Evolutionary conservation across 805 yeast species (phyloP).

Genomic region (Saccharomyces mikatae): DNA sequence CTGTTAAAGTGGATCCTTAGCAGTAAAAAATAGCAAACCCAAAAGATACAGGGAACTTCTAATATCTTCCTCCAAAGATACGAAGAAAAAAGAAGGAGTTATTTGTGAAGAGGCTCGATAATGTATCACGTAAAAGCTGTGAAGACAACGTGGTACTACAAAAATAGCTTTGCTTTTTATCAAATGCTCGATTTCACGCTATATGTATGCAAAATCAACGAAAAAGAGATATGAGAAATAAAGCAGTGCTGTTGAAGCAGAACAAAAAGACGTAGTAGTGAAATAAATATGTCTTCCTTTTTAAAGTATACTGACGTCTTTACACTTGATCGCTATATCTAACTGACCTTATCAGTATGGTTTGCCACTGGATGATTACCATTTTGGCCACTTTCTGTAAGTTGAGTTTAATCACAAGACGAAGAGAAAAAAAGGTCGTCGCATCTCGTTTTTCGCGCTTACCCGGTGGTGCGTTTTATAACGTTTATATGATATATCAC

Average conservation of each 20-base stretch:
- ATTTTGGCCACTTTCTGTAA: not conserved
- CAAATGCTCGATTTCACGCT: not conserved
- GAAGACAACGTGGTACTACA: not conserved
- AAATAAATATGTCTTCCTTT: not conserved
- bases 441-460: not conserved
- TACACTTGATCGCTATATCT: not conserved
- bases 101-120: not conserved
- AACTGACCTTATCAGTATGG: not conserved
- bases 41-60: not conserved
- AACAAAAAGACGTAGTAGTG: not conserved
- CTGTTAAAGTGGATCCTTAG: not conserved
- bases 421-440: not conserved
- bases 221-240: not conserved
- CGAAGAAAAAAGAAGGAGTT: not conserved
- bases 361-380: not conserved
- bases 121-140: not conserved
- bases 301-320: not conserved
- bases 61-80: not conserved
- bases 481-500: not conserved
- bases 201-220: not conserved
- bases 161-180: not conserved
- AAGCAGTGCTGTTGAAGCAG: not conserved
- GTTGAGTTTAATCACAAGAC: not conserved
- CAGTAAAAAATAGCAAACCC: not conserved
- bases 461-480: not conserved